Percentiles rank a stretch among this genome's conserved stretches.
Evolutionary conservation across 208 protist species (phyloP).

Genomic region (Zelonia costaricensis): DNA sequence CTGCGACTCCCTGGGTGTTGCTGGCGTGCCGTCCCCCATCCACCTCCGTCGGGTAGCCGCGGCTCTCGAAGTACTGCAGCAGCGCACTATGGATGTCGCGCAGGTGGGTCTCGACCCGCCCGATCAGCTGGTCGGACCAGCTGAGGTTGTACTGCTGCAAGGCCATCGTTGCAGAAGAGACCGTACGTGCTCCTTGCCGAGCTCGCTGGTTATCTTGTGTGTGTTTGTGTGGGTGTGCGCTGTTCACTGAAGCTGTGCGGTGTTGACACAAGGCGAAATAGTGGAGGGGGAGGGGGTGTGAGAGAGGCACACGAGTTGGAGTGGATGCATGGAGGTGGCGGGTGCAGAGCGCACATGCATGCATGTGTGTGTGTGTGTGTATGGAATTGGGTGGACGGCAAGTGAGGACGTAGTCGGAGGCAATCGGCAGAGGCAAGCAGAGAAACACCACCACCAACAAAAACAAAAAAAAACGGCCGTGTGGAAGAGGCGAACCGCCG

Average conservation of each 20-base stretch:
- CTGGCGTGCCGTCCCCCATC: constrained; percentile 3
- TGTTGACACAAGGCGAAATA: background rate
- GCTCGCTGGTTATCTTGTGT: background rate
- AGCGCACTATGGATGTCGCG: constrained; percentile 71
- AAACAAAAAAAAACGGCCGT: no score
- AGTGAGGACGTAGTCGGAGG: no score
- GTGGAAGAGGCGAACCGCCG: no score
- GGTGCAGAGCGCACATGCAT: no score
- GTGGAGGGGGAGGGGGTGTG: background rate
- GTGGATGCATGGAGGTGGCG: no score
- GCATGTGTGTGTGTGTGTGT: no score
- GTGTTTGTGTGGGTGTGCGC: background rate
- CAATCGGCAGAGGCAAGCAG: no score
- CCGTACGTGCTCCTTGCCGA: no score
- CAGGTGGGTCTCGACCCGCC: constrained; percentile 64
- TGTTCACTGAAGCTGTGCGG: background rate
- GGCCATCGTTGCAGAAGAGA: constrained; percentile 40
- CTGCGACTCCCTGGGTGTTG: background rate
- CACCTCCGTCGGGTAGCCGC: constrained; percentile 46
- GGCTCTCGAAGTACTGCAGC: constrained; percentile 60
- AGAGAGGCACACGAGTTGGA: constrained; percentile 7
- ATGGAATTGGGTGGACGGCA: no score
- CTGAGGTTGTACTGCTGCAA: constrained; percentile 70
- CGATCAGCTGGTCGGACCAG: constrained; percentile 78
- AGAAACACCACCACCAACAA: no score